Conservation (phyloP, 2,329 filamentous ascomycete genomes). For the Elsinoe perseae region DNA sequence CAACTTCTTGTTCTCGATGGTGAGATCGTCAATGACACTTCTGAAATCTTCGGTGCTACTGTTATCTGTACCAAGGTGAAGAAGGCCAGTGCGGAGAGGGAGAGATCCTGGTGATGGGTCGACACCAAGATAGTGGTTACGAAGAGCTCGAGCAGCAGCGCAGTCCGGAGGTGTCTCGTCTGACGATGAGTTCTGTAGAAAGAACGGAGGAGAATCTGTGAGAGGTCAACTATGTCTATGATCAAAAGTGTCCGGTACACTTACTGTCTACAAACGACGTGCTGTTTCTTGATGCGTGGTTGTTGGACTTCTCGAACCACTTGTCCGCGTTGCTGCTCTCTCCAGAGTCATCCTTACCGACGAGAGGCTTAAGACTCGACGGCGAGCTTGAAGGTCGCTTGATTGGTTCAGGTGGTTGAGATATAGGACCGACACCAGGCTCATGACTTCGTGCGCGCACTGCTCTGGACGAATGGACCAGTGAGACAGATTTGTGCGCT, state of each 20-base stretch:
- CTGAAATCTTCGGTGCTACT: slow-evolving; percentile 68
- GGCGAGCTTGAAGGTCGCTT: slow-evolving; percentile 30
- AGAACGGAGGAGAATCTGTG: slow-evolving; percentile 38
- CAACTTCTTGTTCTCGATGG: slow-evolving; percentile 71
- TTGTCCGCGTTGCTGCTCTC: slow-evolving; percentile 46
- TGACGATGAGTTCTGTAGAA: slow-evolving; percentile 38
- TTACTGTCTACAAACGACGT: slow-evolving; percentile 37
- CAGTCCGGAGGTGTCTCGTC: slow-evolving; percentile 21
- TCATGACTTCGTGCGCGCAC: slow-evolving; percentile 17
- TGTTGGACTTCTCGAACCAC: slow-evolving; percentile 48
- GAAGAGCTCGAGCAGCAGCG: slow-evolving; percentile 7
- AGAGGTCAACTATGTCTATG: neutral
- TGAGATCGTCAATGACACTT: slow-evolving; percentile 80
- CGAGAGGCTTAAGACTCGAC: slow-evolving; percentile 33
- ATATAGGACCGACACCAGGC: slow-evolving; percentile 14
- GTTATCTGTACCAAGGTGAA: slow-evolving; percentile 37
- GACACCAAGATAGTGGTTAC: neutral
- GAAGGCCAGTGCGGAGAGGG: slow-evolving; percentile 23
- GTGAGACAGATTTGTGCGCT: slow-evolving; percentile 40
- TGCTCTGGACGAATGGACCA: slow-evolving; percentile 33
- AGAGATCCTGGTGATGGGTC: neutral
- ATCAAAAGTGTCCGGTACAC: slow-evolving; percentile 10
- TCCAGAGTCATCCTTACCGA: slow-evolving; percentile 38
- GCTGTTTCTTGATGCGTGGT: slow-evolving; percentile 35
- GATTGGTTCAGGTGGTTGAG: slow-evolving; percentile 15